phyloP scores from a whole-genome alignment of 139 green algal genomes.

The Diplosphaera chodatii region DNA sequence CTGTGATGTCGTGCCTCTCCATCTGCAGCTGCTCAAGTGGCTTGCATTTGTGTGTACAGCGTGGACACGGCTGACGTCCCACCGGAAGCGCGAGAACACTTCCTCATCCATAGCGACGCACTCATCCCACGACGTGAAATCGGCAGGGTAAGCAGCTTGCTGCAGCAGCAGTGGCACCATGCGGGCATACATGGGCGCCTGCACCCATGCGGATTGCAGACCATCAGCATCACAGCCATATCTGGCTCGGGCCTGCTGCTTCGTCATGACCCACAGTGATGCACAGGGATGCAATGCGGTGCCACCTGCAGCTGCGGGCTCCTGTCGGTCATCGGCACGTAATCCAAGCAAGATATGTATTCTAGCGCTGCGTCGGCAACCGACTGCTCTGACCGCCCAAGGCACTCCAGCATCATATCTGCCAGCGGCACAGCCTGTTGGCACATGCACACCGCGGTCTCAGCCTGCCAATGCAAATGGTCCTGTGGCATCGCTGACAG shows the following conservation, averaged over 20 bases:
- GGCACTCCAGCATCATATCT: background rate
- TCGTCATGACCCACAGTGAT: too few species aligned
- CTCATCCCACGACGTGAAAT: constrained; percentile 11
- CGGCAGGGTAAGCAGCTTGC: constrained; percentile 7
- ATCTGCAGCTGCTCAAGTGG: too few species aligned
- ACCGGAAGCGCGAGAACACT: constrained; percentile 14
- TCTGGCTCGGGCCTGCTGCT: too few species aligned
- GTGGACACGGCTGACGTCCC: too few species aligned
- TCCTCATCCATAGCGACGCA: constrained; percentile 15
- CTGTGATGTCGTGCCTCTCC: too few species aligned
- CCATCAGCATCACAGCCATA: too few species aligned
- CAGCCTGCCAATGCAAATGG: too few species aligned
- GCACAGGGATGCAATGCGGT: too few species aligned
- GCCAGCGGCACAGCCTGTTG: background rate
- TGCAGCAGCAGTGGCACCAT: constrained; percentile 8
- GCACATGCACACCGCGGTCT: too few species aligned
- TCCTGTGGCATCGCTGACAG: too few species aligned
- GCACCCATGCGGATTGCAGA: too few species aligned
- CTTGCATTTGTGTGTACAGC: too few species aligned
- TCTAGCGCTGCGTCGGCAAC: background rate
- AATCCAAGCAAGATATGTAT: background rate
- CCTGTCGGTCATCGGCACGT: background rate
- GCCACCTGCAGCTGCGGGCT: background rate
- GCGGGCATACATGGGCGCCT: constrained; percentile 1
- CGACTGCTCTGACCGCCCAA: background rate